Evolutionary conservation across 192 early-diverging fungal species (phyloP), one percentile per base, ranked within the genome.

Genomic region (Powellomyces hirtus): DNA sequence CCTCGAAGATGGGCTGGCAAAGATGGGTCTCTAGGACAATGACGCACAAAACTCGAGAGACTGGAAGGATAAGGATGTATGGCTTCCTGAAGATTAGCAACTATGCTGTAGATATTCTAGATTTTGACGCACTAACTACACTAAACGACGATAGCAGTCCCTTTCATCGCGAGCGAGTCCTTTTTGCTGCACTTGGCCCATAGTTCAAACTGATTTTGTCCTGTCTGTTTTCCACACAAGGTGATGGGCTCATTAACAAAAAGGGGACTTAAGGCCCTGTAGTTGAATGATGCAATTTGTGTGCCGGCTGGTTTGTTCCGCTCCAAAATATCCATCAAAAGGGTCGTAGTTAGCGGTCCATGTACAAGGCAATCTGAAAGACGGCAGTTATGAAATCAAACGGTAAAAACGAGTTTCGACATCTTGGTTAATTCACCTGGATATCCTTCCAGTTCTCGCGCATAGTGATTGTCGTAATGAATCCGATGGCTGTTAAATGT

Each of bases 401-500:
- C 40, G 38, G 31, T 0, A 59, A 13, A 40, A 29, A 30, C 30
- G 16, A 52, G 22, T 30, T 29, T 36, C 44, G 10, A 18, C 40
- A 18, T 49, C n/a, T n/a, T n/a, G n/a, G n/a, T n/a, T n/a, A n/a
- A n/a, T 42, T 60, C 72, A 83, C 86, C 83, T 57, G 86, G 85
- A 55, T 91, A 87, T 31, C 80, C 76, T 68, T 94, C 92, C 4
- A 82, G 69, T 10, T 84, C 70, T 38, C 78, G 82, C 14, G 90
- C 84, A 62, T 94, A 93, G 8, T 68, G 58, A 18, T 81, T 75
- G 66, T 96, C 91, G 76, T 91, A 97, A 68, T 97, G 94, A 50
- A 97, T 93, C 30, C 84, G 81, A 72, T 97, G 93, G 50, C 85
- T 86, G 73, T 97, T 97, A 80, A 92, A 97, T 2, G 90, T 91